Conservation (phyloP, 1,284 basidiomycete species). For the Cutaneotrichosporon arboriforme region DNA sequence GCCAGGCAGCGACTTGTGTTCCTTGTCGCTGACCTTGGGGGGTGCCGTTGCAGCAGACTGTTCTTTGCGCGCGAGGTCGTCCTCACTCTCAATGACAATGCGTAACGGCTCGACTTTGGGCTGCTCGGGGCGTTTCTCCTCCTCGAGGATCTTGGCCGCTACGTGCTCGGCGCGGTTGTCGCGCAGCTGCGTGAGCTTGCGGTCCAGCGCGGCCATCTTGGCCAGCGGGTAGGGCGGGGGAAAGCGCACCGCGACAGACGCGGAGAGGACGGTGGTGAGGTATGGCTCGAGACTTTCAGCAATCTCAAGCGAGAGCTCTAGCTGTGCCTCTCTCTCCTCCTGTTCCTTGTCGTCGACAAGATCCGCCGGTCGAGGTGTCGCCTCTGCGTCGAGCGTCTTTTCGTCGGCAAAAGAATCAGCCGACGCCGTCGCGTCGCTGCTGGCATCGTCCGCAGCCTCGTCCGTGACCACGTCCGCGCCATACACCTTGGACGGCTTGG, state of each 20-base stretch:
- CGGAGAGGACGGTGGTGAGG: conserved; percentile 75
- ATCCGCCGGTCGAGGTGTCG: not conserved
- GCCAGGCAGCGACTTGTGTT: not conserved
- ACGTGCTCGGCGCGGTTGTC: conserved; percentile 68
- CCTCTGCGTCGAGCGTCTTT: not conserved
- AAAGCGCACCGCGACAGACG: conserved; percentile 82
- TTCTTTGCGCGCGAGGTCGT: not conserved
- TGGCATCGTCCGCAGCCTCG: conserved; percentile 5
- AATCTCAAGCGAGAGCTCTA: conserved; percentile 48
- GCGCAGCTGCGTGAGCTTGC: conserved; percentile 62
- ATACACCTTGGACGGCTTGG: not conserved
- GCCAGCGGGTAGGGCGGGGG: conserved; percentile 80
- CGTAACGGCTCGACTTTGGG: conserved; percentile 18
- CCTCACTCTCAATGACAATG: conserved; percentile 3
- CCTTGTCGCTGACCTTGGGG: not conserved
- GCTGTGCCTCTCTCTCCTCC: conserved; percentile 55
- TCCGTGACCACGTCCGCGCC: not conserved
- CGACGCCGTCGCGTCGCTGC: conserved; percentile 5
- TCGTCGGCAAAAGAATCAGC: too few relatives aligned
- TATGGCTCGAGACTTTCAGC: conserved; percentile 76
- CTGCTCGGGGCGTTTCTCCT: conserved; percentile 54
- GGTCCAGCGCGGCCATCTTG: conserved; percentile 79
- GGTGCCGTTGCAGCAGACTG: not conserved
- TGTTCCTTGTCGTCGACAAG: conserved; percentile 49
- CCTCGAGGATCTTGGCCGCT: conserved; percentile 65